Evolutionary conservation across 2,329 filamentous ascomycete genomes (phyloP).

Genomic region (Ustulina deusta): DNA sequence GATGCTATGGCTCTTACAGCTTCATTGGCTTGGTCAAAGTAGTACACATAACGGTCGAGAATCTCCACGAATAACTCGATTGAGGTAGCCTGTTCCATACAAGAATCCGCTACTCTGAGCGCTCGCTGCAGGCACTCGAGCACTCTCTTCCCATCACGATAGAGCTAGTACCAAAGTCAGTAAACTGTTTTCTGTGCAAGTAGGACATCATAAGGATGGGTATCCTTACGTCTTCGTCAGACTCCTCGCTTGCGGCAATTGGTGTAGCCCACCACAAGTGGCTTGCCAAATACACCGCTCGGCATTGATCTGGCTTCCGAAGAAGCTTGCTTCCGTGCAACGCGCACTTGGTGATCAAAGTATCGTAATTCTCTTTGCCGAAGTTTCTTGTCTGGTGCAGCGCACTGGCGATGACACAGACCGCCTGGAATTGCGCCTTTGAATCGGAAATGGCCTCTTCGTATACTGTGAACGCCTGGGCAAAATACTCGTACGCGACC

Average conservation of each 20-base stretch:
- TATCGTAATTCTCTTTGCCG: slow-evolving; percentile 97
- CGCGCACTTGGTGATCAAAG: slow-evolving; percentile 96
- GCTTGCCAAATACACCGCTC: slow-evolving; percentile 94
- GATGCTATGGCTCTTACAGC: slow-evolving; percentile 66
- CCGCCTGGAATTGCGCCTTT: slow-evolving; percentile 96
- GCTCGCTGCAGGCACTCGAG: slow-evolving; percentile 96
- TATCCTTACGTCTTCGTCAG: slow-evolving; percentile 67
- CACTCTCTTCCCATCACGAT: slow-evolving; percentile 96
- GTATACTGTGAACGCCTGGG: slow-evolving; percentile 97
- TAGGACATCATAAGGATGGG: neutral
- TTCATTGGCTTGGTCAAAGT: slow-evolving; percentile 99
- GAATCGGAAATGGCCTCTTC: slow-evolving; percentile 97
- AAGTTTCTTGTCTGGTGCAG: slow-evolving; percentile 92
- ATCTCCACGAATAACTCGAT: slow-evolving; percentile 99
- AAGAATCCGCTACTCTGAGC: slow-evolving; percentile 94
- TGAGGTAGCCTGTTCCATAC: slow-evolving; percentile 97
- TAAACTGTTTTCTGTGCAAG: neutral
- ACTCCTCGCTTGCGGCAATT: slow-evolving; percentile 78
- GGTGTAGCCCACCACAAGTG: slow-evolving; percentile 99
- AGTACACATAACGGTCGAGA: slow-evolving; percentile 97
- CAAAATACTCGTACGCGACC: slow-evolving; percentile 97
- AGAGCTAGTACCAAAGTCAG: slow-evolving; percentile 69
- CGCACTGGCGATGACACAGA: slow-evolving; percentile 91
- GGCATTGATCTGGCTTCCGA: slow-evolving; percentile 97
- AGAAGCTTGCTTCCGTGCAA: slow-evolving; percentile 96